Conservation (phyloP, 169 alveolate genomes). For the Plasmodium falciparum region DNA sequence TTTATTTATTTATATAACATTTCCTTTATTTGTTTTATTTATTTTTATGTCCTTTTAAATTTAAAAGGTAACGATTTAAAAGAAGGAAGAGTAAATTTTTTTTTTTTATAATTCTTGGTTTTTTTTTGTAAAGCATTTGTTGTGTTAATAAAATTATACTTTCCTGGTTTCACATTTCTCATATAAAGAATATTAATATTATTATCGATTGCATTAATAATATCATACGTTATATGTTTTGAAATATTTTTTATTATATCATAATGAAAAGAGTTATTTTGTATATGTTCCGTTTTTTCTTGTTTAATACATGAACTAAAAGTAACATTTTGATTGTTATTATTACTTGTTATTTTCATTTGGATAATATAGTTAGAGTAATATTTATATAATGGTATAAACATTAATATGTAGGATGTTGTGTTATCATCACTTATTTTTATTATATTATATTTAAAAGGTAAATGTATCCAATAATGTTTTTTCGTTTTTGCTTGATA, state of each 20-base stretch:
- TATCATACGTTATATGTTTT: slow-evolving; percentile 44
- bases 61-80: slow-evolving; percentile 12
- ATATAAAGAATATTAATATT: slow-evolving; percentile 34
- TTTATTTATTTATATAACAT: no score
- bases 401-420: slow-evolving; percentile 18
- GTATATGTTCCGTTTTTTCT: neutral
- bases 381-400: slow-evolving; percentile 62
- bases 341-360: slow-evolving; percentile 26
- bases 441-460: slow-evolving; percentile 27
- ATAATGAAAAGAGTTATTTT: slow-evolving; percentile 11
- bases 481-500: slow-evolving; percentile 73
- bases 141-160: slow-evolving; percentile 31
- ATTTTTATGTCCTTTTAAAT: slow-evolving; percentile 18
- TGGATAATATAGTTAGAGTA: slow-evolving; percentile 58
- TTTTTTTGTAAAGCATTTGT: slow-evolving; percentile 21
- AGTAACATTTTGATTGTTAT: slow-evolving; percentile 21
- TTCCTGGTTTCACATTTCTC: slow-evolving; percentile 18
- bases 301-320: slow-evolving; percentile 22
- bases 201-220: slow-evolving; percentile 63
- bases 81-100: slow-evolving; percentile 7
- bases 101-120: slow-evolving; percentile 11
- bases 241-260: slow-evolving; percentile 48
- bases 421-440: slow-evolving; percentile 12
- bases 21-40: neutral
- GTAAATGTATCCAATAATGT: slow-evolving; percentile 60